Evolutionary conservation across 2,329 filamentous ascomycete species (phyloP).

Genomic region (Aspergillus pseudoglaucus): DNA sequence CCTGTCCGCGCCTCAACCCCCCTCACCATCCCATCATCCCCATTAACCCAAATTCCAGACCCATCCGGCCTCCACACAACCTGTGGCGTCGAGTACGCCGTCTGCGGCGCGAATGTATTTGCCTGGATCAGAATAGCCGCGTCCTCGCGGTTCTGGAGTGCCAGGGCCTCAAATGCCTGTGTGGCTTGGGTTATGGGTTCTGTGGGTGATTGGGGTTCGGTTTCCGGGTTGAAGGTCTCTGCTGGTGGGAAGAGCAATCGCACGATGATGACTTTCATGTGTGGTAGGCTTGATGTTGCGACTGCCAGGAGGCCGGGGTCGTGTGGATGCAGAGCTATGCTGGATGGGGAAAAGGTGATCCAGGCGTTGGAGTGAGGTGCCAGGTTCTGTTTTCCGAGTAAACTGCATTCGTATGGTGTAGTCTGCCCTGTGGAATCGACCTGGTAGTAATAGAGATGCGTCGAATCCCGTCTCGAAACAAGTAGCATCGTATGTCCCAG

Average conservation of each 20-base stretch:
- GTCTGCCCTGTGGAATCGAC: slow-evolving; percentile 10
- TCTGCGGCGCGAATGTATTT: slow-evolving; percentile 58
- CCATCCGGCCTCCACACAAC: slow-evolving; percentile 57
- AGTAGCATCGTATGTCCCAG: slow-evolving; percentile 44
- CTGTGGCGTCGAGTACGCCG: slow-evolving; percentile 56
- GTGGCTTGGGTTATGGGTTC: slow-evolving; percentile 41
- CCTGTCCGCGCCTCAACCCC: slow-evolving; percentile 55
- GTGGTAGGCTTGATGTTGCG: slow-evolving; percentile 54
- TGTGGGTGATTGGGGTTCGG: slow-evolving; percentile 1
- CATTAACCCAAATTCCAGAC: slow-evolving; percentile 58
- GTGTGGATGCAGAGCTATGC: slow-evolving; percentile 49
- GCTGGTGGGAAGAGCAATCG: slow-evolving; percentile 47
- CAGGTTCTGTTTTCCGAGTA: slow-evolving; percentile 54
- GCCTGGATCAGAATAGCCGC: slow-evolving; percentile 55
- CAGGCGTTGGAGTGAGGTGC: slow-evolving; percentile 59
- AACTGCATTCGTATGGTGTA: slow-evolving; percentile 22
- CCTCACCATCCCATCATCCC: slow-evolving; percentile 56
- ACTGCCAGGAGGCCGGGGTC: slow-evolving; percentile 52
- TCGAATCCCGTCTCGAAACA: slow-evolving; percentile 52
- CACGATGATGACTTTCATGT: slow-evolving; percentile 58
- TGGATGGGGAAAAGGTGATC: slow-evolving; percentile 56
- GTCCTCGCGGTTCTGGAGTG: slow-evolving; percentile 51
- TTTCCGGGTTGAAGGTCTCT: slow-evolving; percentile 11
- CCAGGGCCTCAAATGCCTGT: slow-evolving; percentile 46
- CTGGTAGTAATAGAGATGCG: slow-evolving; percentile 51